phyloP scores from a whole-genome alignment of 1,284 basidiomycete genomes.

The Microbotryum silenes-acaulis region DNA sequence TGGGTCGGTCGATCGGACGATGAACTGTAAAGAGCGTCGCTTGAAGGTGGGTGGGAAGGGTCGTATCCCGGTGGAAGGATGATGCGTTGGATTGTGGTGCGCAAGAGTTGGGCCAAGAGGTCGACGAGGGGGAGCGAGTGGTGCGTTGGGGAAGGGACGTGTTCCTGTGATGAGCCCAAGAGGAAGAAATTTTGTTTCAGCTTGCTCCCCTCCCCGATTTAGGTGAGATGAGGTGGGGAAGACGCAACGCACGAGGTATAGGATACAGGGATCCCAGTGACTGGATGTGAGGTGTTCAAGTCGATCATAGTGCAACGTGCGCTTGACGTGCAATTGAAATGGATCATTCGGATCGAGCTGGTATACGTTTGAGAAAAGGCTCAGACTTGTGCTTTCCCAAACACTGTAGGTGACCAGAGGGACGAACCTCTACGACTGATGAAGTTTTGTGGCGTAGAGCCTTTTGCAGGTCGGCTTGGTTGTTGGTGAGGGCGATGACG shows the following conservation, averaged over 20 bases:
- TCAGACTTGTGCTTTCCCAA: too few species aligned
- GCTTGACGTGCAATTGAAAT: conserved; percentile 19
- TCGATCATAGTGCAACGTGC: conserved; percentile 8
- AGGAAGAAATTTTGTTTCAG: too few species aligned
- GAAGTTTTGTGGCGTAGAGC: conserved; percentile 15
- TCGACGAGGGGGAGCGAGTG: neutral
- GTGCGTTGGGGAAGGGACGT: conserved; percentile 12
- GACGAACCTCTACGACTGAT: conserved; percentile 21
- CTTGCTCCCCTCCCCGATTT: too few species aligned
- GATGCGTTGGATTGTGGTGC: conserved; percentile 11
- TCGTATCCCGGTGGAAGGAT: conserved; percentile 23
- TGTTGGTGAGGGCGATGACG: conserved; percentile 17
- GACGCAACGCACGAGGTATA: conserved; percentile 26
- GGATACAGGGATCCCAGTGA: conserved; percentile 25
- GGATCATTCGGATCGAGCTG: conserved; percentile 26
- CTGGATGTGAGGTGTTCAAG: conserved; percentile 11
- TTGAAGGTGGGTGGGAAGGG: conserved; percentile 4
- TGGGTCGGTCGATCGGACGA: conserved; percentile 3
- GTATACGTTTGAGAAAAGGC: neutral
- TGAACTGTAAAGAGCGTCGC: neutral
- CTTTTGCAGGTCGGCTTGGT: conserved; percentile 23
- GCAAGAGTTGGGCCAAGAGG: conserved; percentile 14
- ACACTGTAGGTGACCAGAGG: too few species aligned
- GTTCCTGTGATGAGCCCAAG: conserved; percentile 12
- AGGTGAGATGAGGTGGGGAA: neutral